Conservation (phyloP, 2,329 filamentous ascomycete species). For the Zopfia rhizophila region DNA sequence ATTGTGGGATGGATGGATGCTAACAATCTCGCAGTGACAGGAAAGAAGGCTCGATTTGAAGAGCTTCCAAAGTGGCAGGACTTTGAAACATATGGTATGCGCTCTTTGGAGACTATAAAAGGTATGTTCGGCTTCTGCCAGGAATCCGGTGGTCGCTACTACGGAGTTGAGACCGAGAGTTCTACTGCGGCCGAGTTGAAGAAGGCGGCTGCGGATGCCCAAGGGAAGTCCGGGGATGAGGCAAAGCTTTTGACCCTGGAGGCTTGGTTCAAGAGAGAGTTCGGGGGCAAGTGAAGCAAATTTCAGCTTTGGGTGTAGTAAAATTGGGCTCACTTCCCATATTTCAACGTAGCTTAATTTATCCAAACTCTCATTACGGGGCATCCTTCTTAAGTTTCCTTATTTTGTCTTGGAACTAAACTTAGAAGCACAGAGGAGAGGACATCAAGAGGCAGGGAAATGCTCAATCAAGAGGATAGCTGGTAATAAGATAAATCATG, state of each 20-base stretch:
- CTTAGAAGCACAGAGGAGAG: too few relatives aligned
- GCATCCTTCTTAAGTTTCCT: too few relatives aligned
- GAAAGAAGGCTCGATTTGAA: slow-evolving; percentile 31
- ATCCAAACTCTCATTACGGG: too few relatives aligned
- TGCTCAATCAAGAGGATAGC: too few relatives aligned
- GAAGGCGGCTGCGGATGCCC: slow-evolving; percentile 26
- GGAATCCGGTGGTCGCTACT: slow-evolving; percentile 30
- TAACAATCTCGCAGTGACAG: slow-evolving; percentile 21
- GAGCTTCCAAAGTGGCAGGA: slow-evolving; percentile 26
- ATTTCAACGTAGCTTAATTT: too few relatives aligned
- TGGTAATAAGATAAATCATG: too few relatives aligned
- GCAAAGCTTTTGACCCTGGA: slow-evolving; percentile 13
- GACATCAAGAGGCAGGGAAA: too few relatives aligned
- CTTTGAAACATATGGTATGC: slow-evolving; percentile 29
- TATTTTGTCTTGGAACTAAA: too few relatives aligned
- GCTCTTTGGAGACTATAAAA: slow-evolving; percentile 31
- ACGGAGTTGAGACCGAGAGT: slow-evolving; percentile 28
- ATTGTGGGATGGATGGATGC: not conserved
- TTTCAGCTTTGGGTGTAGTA: too few relatives aligned
- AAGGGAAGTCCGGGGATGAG: slow-evolving; percentile 20
- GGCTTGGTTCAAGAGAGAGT: slow-evolving; percentile 18
- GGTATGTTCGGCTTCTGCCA: slow-evolving; percentile 34
- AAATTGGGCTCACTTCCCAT: too few relatives aligned
- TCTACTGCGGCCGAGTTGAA: slow-evolving; percentile 29
- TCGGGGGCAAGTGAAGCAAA: not conserved